Conservation (phyloP, 2,329 filamentous ascomycete species). For the Diplocarpon rosae region DNA sequence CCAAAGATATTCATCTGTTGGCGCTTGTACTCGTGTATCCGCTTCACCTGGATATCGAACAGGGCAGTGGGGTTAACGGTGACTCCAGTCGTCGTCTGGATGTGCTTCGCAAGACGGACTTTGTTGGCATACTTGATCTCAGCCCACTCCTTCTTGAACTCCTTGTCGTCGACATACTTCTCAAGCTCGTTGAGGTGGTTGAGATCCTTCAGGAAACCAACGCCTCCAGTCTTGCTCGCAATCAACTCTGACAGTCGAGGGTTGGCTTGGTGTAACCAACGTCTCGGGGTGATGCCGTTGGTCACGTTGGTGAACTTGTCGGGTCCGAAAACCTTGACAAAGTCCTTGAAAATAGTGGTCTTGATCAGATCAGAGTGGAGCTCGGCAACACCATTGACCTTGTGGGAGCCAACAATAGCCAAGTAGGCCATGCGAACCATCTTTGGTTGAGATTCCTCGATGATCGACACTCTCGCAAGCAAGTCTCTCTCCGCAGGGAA, state of each 20-base stretch:
- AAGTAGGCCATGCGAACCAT: conserved; percentile 97
- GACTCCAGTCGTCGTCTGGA: conserved; percentile 70
- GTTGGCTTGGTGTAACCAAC: conserved; percentile 97
- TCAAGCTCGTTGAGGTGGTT: conserved; percentile 81
- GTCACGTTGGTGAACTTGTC: conserved; percentile 99
- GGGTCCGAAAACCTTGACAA: conserved; percentile 84
- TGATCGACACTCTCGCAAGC: conserved; percentile 81
- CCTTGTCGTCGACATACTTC: conserved; percentile 70
- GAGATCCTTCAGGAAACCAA: conserved; percentile 82
- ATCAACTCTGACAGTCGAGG: conserved; percentile 86
- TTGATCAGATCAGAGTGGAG: conserved; percentile 96
- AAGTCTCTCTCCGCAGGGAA: conserved; percentile 88
- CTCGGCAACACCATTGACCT: conserved; percentile 97
- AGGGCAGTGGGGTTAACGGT: conserved; percentile 78
- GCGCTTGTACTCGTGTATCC: conserved; percentile 98
- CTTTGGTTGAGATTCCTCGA: conserved; percentile 93
- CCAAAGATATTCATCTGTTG: conserved; percentile 99
- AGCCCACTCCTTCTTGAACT: conserved; percentile 87
- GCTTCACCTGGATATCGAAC: conserved; percentile 97
- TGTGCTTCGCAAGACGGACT: conserved; percentile 79
- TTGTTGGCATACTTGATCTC: conserved; percentile 98
- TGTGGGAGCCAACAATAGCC: conserved; percentile 94
- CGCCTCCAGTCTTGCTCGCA: conserved; percentile 67
- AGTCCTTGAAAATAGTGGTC: conserved; percentile 99
- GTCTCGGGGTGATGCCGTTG: conserved; percentile 89